Base-by-base conservation (phyloP, 768 basidiomycete species). In the Termitomyces sp. region DNA sequence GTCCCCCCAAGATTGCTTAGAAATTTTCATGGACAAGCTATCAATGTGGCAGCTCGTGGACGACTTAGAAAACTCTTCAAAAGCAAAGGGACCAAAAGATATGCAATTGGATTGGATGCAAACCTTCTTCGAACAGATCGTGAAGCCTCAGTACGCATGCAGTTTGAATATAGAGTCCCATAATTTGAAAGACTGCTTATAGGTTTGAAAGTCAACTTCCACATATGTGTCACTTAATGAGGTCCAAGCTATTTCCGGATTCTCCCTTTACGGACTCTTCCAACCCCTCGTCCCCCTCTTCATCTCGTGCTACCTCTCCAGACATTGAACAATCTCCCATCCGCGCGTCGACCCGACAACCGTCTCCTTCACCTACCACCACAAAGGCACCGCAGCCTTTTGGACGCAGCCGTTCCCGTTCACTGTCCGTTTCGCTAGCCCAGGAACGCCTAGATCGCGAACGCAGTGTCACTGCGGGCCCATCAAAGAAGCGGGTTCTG, bases 21-120 rank as follows among this genome's bases (percentile, higher is more conserved):
- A 92, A 66, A 73, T 76, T 1, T 85, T 87, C 69, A 89, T 90
- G 86, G 90, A 92, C 70, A 88, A 85, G 64, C 69, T 92, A 7
- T 87, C 86, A 3, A 84, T 80, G 71, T 90, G 88, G 88, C 90
- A 92, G 65, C 79, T 92, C 22, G 67, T 87, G 56, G 70, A 74
- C 26, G 67, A 64, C 4, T 65, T 80, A 13, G 67, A 73, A 24
- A 41, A 55, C n/a, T 54, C 59, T 41, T 28, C 54, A 20, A 66
- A 51, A 50, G 52, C 57, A n/a, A 67, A 51, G 49, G 64, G 54
- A 60, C 58, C 58, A 13, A 62, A 62, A 7, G 66, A 76, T 20
- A 73, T 77, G 38, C 45, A 56, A 10, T 73, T 74, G 2, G 90
- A 93, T 63, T 92, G 90, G 90, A 84, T 83, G 72, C 91, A 92